Conservation (phyloP, 225 moss, liverwort and hornwort species). For the Pseudisothecium myosuroides region DNA sequence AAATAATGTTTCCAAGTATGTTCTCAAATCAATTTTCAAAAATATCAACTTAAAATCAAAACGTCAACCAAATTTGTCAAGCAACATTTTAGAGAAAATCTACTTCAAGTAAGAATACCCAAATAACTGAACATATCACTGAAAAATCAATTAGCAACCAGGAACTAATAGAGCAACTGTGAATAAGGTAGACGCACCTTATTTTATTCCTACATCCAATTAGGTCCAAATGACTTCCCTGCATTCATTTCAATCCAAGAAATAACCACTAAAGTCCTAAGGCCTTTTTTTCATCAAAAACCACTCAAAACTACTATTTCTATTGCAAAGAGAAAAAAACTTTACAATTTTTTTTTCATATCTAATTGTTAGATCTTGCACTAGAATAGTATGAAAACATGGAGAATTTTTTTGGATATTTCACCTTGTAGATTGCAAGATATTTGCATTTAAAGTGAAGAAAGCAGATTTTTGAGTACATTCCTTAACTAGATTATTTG, state of each 20-base stretch:
- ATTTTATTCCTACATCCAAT: background rate
- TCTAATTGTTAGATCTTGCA: background rate
- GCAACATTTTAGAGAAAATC: background rate
- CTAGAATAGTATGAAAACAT: background rate
- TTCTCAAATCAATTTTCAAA: background rate
- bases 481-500: background rate
- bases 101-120: background rate
- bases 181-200: background rate
- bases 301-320: background rate
- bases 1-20: accelerated
- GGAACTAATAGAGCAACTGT: accelerated
- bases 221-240: accelerated
- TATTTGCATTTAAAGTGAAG: background rate
- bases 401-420: accelerated
- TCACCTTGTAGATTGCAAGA: too few species aligned
- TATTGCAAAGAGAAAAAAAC: background rate
- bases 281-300: background rate
- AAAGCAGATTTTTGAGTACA: accelerated
- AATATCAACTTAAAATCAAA: background rate
- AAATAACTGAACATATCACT: background rate
- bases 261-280: background rate
- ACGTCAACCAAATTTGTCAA: background rate
- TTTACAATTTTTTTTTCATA: background rate
- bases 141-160: background rate
- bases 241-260: background rate